Conservation (phyloP, 441 rosid genomes). For the Brassica hybrid region DNA sequence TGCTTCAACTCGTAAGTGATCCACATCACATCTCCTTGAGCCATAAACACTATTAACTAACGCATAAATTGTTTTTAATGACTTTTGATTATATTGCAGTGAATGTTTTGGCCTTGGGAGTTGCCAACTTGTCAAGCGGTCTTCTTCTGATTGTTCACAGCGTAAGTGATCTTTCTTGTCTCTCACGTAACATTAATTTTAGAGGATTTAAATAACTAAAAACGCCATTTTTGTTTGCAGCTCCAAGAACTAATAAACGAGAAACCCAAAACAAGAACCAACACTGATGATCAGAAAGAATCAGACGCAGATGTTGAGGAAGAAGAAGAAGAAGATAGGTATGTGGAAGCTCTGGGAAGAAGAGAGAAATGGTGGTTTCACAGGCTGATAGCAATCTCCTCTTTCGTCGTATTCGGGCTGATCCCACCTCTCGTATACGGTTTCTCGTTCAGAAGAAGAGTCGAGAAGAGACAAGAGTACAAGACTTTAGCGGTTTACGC, state of each 20-base stretch:
- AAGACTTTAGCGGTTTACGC: conserved; percentile 66
- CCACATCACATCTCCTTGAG: background rate
- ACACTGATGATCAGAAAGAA: conserved; percentile 9
- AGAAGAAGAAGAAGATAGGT: conserved; percentile 52
- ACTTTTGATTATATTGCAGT: conserved; percentile 51
- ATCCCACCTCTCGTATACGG: conserved; percentile 76
- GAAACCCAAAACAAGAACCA: conserved; percentile 37
- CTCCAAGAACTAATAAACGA: conserved; percentile 66
- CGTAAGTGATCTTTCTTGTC: conserved; percentile 51
- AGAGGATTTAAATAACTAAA: background rate
- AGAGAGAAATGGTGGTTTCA: conserved; percentile 57
- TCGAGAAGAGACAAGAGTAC: conserved; percentile 51
- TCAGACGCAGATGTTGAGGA: background rate
- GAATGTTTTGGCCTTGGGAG: conserved; percentile 72
- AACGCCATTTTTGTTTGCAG: conserved; percentile 45
- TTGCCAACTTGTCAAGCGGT: conserved; percentile 86
- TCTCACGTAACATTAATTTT: background rate
- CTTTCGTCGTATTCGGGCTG: conserved; percentile 68
- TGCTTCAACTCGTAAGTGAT: conserved; percentile 69
- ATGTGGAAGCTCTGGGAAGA: conserved; percentile 59
- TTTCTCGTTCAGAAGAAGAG: conserved; percentile 59
- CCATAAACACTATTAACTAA: background rate
- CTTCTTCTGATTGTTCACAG: conserved; percentile 59
- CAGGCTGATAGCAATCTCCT: conserved; percentile 52
- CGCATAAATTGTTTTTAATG: background rate